Conservation (phyloP, 2,329 filamentous ascomycete species). For the Xylaria sp. region DNA sequence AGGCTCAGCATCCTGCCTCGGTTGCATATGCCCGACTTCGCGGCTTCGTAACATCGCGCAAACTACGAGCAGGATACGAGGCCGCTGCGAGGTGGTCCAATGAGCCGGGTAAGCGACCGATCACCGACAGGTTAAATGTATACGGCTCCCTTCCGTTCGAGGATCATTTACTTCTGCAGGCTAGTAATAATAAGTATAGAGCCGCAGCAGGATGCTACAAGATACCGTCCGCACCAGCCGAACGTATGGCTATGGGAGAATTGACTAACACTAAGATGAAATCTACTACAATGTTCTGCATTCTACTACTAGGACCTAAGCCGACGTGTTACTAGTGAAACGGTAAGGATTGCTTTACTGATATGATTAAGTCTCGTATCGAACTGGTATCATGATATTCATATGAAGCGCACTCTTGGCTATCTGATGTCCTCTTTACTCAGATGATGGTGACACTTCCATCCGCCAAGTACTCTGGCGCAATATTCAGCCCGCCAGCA, state of each 20-base stretch:
- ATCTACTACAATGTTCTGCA: neutral
- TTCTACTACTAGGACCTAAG: neutral
- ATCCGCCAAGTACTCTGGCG: conserved; percentile 14
- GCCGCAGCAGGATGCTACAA: neutral
- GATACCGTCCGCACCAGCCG: neutral
- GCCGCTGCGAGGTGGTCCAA: neutral
- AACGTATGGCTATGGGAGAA: too few species aligned
- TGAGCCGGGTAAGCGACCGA: neutral
- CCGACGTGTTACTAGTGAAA: neutral
- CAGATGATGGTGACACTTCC: neutral
- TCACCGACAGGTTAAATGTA: neutral
- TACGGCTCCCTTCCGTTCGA: neutral
- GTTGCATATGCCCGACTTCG: neutral
- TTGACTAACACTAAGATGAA: neutral
- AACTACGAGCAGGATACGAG: too few species aligned
- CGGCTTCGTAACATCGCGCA: too few species aligned
- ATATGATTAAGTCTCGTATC: neutral
- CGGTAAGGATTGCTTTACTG: neutral
- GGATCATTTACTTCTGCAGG: neutral
- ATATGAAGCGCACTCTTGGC: neutral
- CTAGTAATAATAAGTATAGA: neutral
- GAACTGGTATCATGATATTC: neutral
- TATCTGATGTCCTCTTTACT: neutral
- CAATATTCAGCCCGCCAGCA: conserved; percentile 26
- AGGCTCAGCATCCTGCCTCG: neutral